Base-by-base conservation (phyloP, 2,329 filamentous ascomycete genomes). In the Arachnopeziza araneosa region DNA sequence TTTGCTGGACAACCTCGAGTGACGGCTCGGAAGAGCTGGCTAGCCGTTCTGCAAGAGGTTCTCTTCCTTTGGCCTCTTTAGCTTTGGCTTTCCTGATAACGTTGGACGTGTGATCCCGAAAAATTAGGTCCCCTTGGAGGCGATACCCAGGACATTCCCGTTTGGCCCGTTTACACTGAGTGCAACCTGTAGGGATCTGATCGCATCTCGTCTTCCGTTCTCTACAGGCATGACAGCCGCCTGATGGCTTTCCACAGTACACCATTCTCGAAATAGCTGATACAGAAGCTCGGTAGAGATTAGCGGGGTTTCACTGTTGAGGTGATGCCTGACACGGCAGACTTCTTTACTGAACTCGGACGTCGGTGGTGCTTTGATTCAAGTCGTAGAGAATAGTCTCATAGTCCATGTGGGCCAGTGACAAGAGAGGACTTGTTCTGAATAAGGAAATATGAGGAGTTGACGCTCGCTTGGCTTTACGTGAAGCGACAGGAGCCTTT, bases 201-300 rank as follows among this genome's bases (percentile, higher is more conserved):
- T 84, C 82, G 68, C 82, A 84, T 60, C 79, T 78, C 62, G 83
- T 80, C 71, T 83, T 84, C 65, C 80, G 78, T 67, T 80, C 77
- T 63, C 81, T 77, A 66, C 81, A 84, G 64, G 75, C 79, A 64
- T 79, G 81, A 70, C 81, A 84, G 50, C 80, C 80, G 68, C 80
- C 81, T 48, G 80, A 83, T 51, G 81, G 81, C 66, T 82, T 83
- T 5, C 81, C 81, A 64, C 81, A 83, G 67, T 82, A 84, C 6
- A 83, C 81, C 81, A 84, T 83, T 9, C 36, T 44, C 6, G 12
- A 14, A 12, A 17, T 44, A 30, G 5, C 26, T 30, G 26, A 30
- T 30, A 9, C 9, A 9, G 26, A 30, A 30, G 26, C 26, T 30
- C 9, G 26, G 26, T 9, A 30, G 26, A 30, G 26, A 5, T 30